Percentiles rank a stretch among this genome's conserved stretches.
Conservation (phyloP, 164 flowering plant genomes). For the Vitis amurensis region DNA sequence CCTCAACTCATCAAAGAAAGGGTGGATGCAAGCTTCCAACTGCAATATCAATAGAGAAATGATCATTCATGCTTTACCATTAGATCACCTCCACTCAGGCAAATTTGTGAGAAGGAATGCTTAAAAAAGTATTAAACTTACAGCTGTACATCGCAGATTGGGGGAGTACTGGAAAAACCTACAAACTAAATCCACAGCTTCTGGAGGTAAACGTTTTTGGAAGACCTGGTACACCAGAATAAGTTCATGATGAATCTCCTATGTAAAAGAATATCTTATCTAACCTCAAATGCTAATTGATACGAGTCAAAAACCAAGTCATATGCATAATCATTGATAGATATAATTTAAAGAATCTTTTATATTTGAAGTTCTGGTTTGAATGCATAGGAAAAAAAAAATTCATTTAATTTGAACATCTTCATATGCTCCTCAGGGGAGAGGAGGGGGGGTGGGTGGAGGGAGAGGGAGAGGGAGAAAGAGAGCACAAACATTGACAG, state of each 20-base stretch:
- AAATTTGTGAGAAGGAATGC: not conserved
- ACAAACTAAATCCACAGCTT: slow-evolving; percentile 87
- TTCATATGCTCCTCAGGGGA: not conserved
- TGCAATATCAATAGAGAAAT: slow-evolving; percentile 29
- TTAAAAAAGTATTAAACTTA: slow-evolving; percentile 34
- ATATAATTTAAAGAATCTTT: no score
- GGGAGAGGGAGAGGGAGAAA: no score
- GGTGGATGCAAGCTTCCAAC: slow-evolving; percentile 95
- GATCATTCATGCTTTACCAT: not conserved
- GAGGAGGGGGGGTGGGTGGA: not conserved
- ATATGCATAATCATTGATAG: not conserved
- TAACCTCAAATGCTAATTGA: not conserved
- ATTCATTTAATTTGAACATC: no score
- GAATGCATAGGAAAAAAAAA: no score
- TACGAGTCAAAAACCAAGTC: not conserved
- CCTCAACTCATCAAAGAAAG: slow-evolving; percentile 93
- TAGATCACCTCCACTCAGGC: not conserved
- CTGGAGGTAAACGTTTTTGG: slow-evolving; percentile 88
- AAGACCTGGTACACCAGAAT: slow-evolving; percentile 54
- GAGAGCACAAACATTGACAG: no score
- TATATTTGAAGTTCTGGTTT: no score
- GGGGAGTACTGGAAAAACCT: slow-evolving; percentile 97
- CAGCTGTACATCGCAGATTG: slow-evolving; percentile 92
- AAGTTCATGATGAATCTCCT: not conserved
- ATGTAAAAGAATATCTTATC: not conserved